Evolutionary conservation across 306 rosid genomes (phyloP).

Genomic region (barrel medic (Medicago truncatula)): MtrunA17r5.0-ANR NC_053047.1:11657501-11658000

Average conservation of each 20-base stretch:
- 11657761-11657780: conserved; percentile 6
- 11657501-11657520: conserved; percentile 31
- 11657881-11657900: conserved; percentile 30
- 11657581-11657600: conserved; percentile 22
- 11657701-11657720: conserved; percentile 27
- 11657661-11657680: conserved; percentile 56
- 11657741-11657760: conserved; percentile 29
- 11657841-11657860: conserved; percentile 69
- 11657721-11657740: conserved; percentile 40
- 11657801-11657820: not conserved
- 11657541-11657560: conserved; percentile 44
- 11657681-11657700: conserved; percentile 37
- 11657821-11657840: conserved; percentile 62
- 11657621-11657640: conserved; percentile 48
- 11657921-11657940: conserved; percentile 43
- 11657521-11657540: conserved; percentile 52
- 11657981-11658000: conserved; percentile 31
- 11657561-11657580: conserved; percentile 32
- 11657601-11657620: conserved; percentile 58
- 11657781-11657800: conserved; percentile 36
- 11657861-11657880: conserved; percentile 38
- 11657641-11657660: conserved; percentile 48
- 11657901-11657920: conserved; percentile 50
- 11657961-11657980: conserved; percentile 47
- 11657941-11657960: conserved; percentile 39